These are phyloP conservation scores for Filobasidium floriforme DNA, from an alignment of 768 basidiomycete species.

Conservation along the genomic window DNA sequence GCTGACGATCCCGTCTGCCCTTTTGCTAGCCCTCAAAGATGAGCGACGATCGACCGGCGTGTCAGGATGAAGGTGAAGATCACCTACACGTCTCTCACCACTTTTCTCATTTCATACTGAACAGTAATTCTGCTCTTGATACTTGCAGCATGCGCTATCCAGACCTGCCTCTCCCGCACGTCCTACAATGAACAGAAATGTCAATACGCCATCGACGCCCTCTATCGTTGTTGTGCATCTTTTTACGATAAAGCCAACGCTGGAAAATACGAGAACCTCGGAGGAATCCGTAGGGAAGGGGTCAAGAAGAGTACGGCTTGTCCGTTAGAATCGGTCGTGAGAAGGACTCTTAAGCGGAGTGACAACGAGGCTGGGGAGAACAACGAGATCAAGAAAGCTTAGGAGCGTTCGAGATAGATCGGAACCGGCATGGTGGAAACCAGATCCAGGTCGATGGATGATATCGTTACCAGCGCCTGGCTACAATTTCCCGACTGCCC, in stretches of 20 bases:
- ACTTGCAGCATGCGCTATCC: conserved; percentile 42
- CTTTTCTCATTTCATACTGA: no score
- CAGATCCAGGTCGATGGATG: no score
- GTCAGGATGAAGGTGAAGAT: conserved; percentile 39
- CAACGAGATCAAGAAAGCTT: not conserved
- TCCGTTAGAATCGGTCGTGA: conserved; percentile 35
- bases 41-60: conserved; percentile 26
- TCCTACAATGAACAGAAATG: conserved; percentile 41
- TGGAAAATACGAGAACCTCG: not conserved
- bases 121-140: no score
- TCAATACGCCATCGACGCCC: conserved; percentile 28
- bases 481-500: not conserved
- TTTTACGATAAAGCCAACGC: conserved; percentile 30
- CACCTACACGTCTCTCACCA: no score
- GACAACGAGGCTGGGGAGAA: not conserved
- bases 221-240: conserved; percentile 40
- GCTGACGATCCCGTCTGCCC: not conserved
- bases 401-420: not conserved
- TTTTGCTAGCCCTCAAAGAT: conserved; percentile 16
- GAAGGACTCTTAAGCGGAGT: conserved; percentile 31
- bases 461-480: not conserved
- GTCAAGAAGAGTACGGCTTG: conserved; percentile 35
- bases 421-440: no score
- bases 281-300: conserved; percentile 24
- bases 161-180: conserved; percentile 37